Conservation (phyloP, 768 basidiomycete genomes). For the Leccinellum rugosiceps region DNA sequence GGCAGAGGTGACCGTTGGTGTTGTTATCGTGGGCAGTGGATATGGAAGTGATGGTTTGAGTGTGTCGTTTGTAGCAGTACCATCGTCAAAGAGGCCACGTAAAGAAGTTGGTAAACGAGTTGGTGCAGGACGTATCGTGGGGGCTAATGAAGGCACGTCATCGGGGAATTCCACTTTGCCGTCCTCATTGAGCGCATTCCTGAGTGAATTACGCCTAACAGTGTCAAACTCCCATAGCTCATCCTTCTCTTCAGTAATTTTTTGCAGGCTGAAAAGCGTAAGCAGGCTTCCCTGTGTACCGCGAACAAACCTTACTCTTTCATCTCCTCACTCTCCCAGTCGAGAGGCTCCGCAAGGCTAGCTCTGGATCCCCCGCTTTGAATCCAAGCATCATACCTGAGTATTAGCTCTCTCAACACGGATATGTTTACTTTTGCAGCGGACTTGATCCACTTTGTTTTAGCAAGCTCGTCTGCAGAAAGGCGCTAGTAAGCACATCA, state of each 20-base stretch:
- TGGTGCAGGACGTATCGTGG: constrained; percentile 51
- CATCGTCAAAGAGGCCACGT: constrained; percentile 74
- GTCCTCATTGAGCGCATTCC: constrained; percentile 19
- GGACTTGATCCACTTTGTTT: constrained; percentile 88
- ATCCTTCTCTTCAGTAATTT: constrained; percentile 27
- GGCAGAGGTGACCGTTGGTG: constrained; percentile 26
- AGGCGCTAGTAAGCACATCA: constrained; percentile 54
- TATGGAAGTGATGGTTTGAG: constrained; percentile 39
- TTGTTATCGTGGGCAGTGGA: constrained; percentile 21
- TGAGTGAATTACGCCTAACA: constrained; percentile 43
- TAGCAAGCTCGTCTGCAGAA: constrained; percentile 83
- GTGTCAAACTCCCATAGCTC: constrained; percentile 78
- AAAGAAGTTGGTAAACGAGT: constrained; percentile 71
- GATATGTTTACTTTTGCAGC: constrained; percentile 63
- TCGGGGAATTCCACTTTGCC: constrained; percentile 21
- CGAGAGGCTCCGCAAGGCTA: constrained; percentile 69
- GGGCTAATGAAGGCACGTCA: constrained; percentile 23
- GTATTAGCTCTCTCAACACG: constrained; percentile 75
- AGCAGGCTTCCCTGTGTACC: constrained; percentile 1
- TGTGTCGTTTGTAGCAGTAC: constrained; percentile 37
- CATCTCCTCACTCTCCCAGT: constrained; percentile 71
- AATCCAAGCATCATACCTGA: constrained; percentile 72
- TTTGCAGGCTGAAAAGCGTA: constrained; percentile 18
- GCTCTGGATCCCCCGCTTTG: constrained; percentile 66
- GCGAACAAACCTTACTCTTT: constrained; percentile 37